Base-by-base conservation (phyloP, 768 basidiomycete species). In the Russula griseocarnosa region DNA sequence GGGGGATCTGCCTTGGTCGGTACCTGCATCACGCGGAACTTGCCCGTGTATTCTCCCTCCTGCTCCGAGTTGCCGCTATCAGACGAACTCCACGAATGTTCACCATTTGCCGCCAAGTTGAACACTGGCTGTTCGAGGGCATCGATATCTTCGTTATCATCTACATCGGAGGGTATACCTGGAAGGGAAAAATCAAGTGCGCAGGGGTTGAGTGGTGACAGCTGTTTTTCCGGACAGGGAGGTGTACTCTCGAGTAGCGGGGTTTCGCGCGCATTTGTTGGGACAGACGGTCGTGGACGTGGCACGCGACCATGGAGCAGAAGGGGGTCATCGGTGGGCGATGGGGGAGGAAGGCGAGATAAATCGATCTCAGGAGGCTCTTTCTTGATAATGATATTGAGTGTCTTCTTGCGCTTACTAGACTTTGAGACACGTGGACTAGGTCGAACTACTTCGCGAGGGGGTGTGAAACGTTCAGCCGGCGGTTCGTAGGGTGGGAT, bases 301-400 rank as follows among this genome's bases (percentile, higher is more conserved):
- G 55, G 58, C n/a, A 76, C 69, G 13, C 77, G 76, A 3, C 79
- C 83, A 51, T 79, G 80, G 32, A 92, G 77, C 2, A 92, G 75
- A 0, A 92, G 72, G 0, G 90, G 90, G 69, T 92, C 90, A 42
- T 92, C 90, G 0, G 83, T 83, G 3, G 90, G 90, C 58, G 87
- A 88, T 0, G 87, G 78, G 0, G 90, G 90, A 69, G 84, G 79
- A 5, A 85, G 85, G 16, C 71, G 77, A 54, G 72, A 78, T 32
- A 87, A 73, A 69, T 88, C 82, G 66, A 89, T 76, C 20, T 82
- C 82, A 0, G 88, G 88, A 5, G 82, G 79, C 69, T 91, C 88
- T 61, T 76, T 82, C 79, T 91, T 92, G 63, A 74, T 71, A 44
- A 68, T 66, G 61, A 75, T 34, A 26, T 69, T 69, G 16, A 74